Conservation (phyloP, 73 alveolate species). For the Chromera velia region DNA sequence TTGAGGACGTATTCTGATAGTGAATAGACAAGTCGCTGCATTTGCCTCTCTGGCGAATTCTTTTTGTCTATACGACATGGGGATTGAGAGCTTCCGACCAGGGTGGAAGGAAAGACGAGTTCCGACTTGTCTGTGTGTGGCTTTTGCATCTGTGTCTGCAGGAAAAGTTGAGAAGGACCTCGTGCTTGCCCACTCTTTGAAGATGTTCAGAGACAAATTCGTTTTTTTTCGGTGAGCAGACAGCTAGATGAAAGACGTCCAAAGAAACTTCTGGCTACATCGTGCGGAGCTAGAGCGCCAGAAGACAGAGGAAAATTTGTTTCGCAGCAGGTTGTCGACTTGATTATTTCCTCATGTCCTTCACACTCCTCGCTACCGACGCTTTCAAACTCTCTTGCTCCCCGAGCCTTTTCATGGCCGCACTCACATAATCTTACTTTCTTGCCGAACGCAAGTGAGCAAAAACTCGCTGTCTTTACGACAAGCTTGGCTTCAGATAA, state of each 20-base stretch:
- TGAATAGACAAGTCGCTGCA: no score
- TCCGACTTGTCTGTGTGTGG: no score
- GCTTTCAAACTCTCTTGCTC: neutral
- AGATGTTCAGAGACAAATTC: slow-evolving; percentile 81
- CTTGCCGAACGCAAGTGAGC: no score
- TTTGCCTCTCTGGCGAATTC: no score
- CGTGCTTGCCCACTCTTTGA: slow-evolving; percentile 80
- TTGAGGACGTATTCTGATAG: no score
- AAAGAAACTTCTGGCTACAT: neutral
- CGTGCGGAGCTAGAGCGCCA: neutral
- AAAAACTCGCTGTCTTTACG: no score
- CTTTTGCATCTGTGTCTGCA: slow-evolving; percentile 19
- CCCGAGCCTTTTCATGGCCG: neutral
- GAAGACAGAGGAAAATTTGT: neutral
- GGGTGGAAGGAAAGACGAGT: no score
- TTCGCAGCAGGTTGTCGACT: no score
- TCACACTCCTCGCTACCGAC: neutral
- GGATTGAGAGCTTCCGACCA: no score
- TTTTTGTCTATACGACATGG: no score
- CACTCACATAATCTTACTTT: no score
- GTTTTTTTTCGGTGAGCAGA: slow-evolving; percentile 60
- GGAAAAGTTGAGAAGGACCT: slow-evolving; percentile 78
- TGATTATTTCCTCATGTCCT: neutral
- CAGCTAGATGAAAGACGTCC: neutral
- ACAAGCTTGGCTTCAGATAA: no score